Base-by-base conservation (phyloP, 75 land plant genomes). In the Selaginella moellendorffii region DNA sequence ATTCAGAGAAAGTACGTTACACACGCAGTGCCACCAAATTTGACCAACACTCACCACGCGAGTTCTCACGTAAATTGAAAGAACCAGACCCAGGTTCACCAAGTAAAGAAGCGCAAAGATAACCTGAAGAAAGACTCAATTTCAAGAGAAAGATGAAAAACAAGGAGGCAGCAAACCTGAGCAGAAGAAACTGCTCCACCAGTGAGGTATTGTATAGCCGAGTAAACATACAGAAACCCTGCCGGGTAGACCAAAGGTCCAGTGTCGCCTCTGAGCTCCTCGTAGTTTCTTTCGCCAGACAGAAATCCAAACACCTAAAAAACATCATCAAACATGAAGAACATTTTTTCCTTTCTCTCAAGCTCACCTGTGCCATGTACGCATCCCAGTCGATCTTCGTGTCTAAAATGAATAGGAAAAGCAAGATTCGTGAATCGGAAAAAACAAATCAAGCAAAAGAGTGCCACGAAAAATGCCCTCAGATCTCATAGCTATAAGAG, bases 311-410 rank as follows among this genome's bases (percentile, higher is more conserved):
- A 78, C 0, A 91, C 93, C 97, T 89, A 5, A 5, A 36, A 5
- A 36, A 36, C 5, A 14, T 36, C n/a, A n/a, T n/a, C n/a, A n/a
- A n/a, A n/a, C n/a, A n/a, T n/a, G n/a, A n/a, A n/a, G n/a, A 36
- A 56, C n/a, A 8, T 56, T 9, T 56, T 9, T 9, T 8, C 5
- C 18, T 56, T 5, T 24, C n/a, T 56, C 60, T 18, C 24, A 56
- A 56, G 19, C 51, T 62, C 29, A 90, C 97, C 83, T 91, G 97
- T n/a, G 93, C 75, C 95, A 91, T 91, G 71, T 91, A 91, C 23
- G 95, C 95, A 71, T 91, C 95, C 95, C 97, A 91, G 60, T 88
- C 97, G 17, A 88, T 88, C 78, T 91, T 91, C 0, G 97, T 91
- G 71, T 91, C 93, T 91, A 80, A 30, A 52, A n/a, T n/a, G 28